Evolutionary conservation across 768 basidiomycete genomes (phyloP).

Genomic region (Termitomyces sp.): DNA sequence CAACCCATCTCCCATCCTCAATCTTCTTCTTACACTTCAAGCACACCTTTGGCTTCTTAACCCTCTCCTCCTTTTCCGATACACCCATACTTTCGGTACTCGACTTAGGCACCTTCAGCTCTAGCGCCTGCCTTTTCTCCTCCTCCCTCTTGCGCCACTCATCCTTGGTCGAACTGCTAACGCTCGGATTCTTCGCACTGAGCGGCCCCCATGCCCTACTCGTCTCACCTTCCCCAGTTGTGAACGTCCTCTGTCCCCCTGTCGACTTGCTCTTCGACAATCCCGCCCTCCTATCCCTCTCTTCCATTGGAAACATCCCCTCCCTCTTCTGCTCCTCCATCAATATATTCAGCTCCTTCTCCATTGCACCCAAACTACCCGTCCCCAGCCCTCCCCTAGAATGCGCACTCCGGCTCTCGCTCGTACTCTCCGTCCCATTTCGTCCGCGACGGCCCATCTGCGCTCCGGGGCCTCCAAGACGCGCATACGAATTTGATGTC

Average conservation of each 20-base stretch:
- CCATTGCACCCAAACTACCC: constrained; percentile 15
- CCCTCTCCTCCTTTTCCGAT: constrained; percentile 21
- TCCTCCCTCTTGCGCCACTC: neutral
- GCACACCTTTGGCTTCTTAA: constrained; percentile 45
- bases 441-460: constrained; percentile 19
- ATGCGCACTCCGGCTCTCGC: constrained; percentile 23
- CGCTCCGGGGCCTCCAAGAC: constrained; percentile 33
- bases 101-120: constrained; percentile 52
- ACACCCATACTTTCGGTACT: constrained; percentile 26
- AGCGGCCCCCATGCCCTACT: constrained; percentile 9
- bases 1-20: constrained; percentile 80
- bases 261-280: constrained; percentile 30
- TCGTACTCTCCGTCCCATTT: constrained; percentile 19
- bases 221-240: constrained; percentile 1
- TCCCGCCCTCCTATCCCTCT: constrained; percentile 13
- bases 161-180: constrained; percentile 3
- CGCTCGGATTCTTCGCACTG: constrained; percentile 8
- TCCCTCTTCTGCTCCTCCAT: constrained; percentile 32
- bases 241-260: constrained; percentile 20
- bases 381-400: constrained; percentile 20
- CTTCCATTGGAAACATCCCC: constrained; percentile 16
- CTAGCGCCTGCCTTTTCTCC: constrained; percentile 16
- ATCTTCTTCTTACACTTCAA: constrained; percentile 64
- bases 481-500: constrained; percentile 31
- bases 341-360: constrained; percentile 42